Conservation (phyloP, 116 monocot species). For the Thalassia testudinum region DNA sequence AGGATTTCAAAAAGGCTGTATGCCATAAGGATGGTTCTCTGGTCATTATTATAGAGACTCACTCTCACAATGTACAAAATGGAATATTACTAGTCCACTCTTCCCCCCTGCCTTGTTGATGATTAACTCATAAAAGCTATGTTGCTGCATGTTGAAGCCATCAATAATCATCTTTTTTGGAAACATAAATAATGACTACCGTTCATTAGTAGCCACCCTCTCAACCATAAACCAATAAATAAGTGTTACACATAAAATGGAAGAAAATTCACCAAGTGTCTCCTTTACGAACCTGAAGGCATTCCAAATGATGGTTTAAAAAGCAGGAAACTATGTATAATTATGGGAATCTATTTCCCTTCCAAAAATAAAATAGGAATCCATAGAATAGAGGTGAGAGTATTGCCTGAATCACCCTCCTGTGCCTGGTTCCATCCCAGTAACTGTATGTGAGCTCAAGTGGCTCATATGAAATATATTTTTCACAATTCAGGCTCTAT, state of each 20-base stretch:
- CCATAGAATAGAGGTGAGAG: no score
- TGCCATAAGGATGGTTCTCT: slow-evolving; percentile 68
- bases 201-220: slow-evolving; percentile 3
- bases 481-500: no score
- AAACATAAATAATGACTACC: slow-evolving; percentile 4
- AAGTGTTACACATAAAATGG: no score
- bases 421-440: slow-evolving; percentile 96
- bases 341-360: no score
- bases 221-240: slow-evolving; percentile 46
- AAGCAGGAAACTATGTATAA: no score
- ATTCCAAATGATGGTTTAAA: no score
- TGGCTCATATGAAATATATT: no score
- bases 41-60: slow-evolving; percentile 43
- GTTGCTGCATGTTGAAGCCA: no score
- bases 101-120: slow-evolving; percentile 97
- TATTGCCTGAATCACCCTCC: slow-evolving; percentile 74
- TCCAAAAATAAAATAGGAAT: no score
- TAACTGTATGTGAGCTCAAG: slow-evolving; percentile 97
- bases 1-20: slow-evolving; percentile 75
- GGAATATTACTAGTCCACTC: no score
- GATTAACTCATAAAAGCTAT: slow-evolving; percentile 92
- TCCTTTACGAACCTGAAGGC: slow-evolving; percentile 90
- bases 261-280: slow-evolving; percentile 93
- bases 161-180: slow-evolving; percentile 8
- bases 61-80: no score